Evolutionary conservation across 163 green algal species (phyloP), one percentile per base, ranked within the genome.

Genomic region (Smithsoniella earleae): DNA sequence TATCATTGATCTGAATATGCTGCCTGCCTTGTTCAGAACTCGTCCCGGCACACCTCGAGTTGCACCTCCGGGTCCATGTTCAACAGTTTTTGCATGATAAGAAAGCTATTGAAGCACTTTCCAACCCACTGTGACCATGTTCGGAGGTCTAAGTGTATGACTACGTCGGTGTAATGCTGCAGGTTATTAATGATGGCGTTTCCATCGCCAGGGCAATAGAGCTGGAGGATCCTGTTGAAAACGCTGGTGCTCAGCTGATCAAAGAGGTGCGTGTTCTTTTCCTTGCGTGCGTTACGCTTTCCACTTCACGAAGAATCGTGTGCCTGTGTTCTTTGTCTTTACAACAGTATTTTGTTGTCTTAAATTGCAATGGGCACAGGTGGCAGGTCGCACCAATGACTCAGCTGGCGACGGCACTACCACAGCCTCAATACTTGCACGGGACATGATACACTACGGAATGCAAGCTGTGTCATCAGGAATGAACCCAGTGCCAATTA

Each of bases 131-230:
- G n/a, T n/a, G n/a, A n/a, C n/a, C n/a, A n/a, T n/a, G n/a, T n/a
- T n/a, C n/a, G n/a, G n/a, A n/a, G n/a, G n/a, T n/a, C n/a, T n/a
- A n/a, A n/a, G n/a, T n/a, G n/a, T n/a, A n/a, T n/a, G n/a, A n/a
- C n/a, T n/a, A n/a, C n/a, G n/a, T n/a, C n/a, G n/a, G n/a, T n/a
- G n/a, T n/a, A n/a, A n/a, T 13, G 13, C 40, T 73, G 34, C 83
- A 95, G 84, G 94, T 99, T 43, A 99, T 99, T 86, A 99, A 99
- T 80, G 95, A 99, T 77, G 95, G 95, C 43, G 95, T 99, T 31
- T 96, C 92, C 62, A 98, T 99, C 74, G 95, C 95, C 1, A 88
- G 93, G 36, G 95, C 92, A 43, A 98, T 99, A 73, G 95, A 99
- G 76, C 85, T 98, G 74, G 74, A 85, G 46, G 93, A 98, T 77